Evolutionary conservation across 2,329 filamentous ascomycete genomes (phyloP), one percentile per base, ranked within the genome.

Genomic region (Aspergillus melleus): DNA sequence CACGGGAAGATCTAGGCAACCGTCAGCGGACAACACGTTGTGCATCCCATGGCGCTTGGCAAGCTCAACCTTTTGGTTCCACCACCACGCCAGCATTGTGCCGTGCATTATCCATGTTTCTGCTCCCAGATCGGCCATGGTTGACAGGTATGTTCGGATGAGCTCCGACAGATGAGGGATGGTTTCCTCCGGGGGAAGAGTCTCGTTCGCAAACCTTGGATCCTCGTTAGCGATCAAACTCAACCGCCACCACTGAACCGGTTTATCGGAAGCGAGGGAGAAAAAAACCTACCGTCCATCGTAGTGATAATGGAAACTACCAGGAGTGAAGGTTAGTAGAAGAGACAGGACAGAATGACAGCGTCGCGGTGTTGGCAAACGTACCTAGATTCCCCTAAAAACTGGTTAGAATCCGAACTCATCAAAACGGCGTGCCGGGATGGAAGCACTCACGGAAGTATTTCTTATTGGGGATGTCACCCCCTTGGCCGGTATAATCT

Each of bases 91-190:
- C 16, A 87, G 74, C 46, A 88, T 72, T 6, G 82, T 83, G 12
- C 85, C 85, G 64, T 88, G 85, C 83, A 87, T 86, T 58, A 88
- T 81, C 85, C 85, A 88, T 9, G 85, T 87, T 64, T 86, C 81
- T 4, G 81, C 80, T 14, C 83, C 81, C 32, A 87, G 79, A 54
- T 81, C 77, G 47, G 79, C 73, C 84, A 87, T 87, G 6, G 83
- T 83, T 1, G 76, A 72, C 2, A 86, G 76, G 65, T 87, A 87
- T 1, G 83, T 82, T 64, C 80, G 81, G 61, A 86, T 77, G 39
- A 87, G 74, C 2, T 79, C 74, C 20, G 77, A 79, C 19, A 87
- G 77, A 60, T 84, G 77, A 14, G 74, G 70, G 22, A 75, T 73
- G 26, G 81, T 80, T 49, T 81, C 74, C n/a, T 81, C 73, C 46